Evolutionary conservation across 306 rosid species (phyloP).

Genomic region (Alnus glutinosa): DNA sequence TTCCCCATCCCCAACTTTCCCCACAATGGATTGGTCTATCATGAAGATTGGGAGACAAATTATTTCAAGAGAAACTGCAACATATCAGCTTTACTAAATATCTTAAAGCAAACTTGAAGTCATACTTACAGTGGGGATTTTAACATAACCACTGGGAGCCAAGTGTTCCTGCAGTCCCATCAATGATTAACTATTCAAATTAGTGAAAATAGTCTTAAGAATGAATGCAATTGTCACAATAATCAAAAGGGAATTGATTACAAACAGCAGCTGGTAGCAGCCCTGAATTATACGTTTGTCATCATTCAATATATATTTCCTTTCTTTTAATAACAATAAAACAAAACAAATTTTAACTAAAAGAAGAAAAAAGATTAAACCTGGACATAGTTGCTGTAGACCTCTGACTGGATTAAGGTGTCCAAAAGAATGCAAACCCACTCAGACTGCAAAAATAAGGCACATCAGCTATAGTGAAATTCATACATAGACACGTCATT

Average conservation of each 20-base stretch:
- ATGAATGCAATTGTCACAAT: slow-evolving; percentile 11
- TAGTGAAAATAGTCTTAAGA: slow-evolving; percentile 1
- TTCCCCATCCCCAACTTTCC: not conserved
- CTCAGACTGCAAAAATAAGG: slow-evolving; percentile 47
- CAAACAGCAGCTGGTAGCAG: not conserved
- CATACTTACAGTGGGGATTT: slow-evolving; percentile 76
- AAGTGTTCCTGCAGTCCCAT: slow-evolving; percentile 58
- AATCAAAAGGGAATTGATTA: not conserved
- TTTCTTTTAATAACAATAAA: not conserved
- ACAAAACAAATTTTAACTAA: not conserved
- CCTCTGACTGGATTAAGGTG: slow-evolving; percentile 43
- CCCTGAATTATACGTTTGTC: not conserved
- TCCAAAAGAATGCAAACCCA: slow-evolving; percentile 56
- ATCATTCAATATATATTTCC: not conserved
- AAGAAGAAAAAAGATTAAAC: slow-evolving; percentile 39
- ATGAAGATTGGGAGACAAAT: not conserved
- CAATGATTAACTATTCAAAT: not conserved
- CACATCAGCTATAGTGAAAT: slow-evolving; percentile 20
- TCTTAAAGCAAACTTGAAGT: slow-evolving; percentile 9
- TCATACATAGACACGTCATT: not conserved
- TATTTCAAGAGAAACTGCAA: slow-evolving; percentile 10
- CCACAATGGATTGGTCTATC: slow-evolving; percentile 3
- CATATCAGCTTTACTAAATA: slow-evolving; percentile 13
- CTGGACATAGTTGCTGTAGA: slow-evolving; percentile 71
- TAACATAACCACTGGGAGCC: slow-evolving; percentile 81